Base-by-base conservation (phyloP, 257 asterid genomes). In the Mitragyna speciosa region DNA sequence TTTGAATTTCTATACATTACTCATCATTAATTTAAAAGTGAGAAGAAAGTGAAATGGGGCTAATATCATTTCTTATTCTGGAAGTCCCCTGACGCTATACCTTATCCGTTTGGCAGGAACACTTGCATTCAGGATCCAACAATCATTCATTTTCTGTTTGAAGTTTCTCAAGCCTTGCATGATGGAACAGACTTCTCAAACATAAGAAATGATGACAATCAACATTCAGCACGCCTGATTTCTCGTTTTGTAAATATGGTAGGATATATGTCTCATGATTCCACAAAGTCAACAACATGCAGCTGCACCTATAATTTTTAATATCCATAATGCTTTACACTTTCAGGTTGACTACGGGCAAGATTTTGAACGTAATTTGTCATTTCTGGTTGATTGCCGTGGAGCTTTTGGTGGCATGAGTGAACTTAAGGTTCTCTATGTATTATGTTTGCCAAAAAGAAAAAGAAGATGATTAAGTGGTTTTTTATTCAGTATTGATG, bases 111-210 rank as follows among this genome's bases (percentile, higher is more conserved):
- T 75, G 72, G 79, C 83, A 92, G 97, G 84, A 84, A 87, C 78
- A 83, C 87, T 80, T 82, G 78, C 78, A 87, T 92, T 72, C 87
- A 78, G 81, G 97, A 94, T 81, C 91, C 91, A 51, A 79, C 87
- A 1, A 73, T 86, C 82, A 91, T 94, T 87, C 93, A 89, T 86
- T 87, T 92, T 73, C 88, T 94, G 75, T 87, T 86, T 82, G 96
- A 92, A 88, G 90, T 91, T 85, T 92, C 97, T 81, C 97, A 90
- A 87, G 85, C 91, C 85, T 87, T 94, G 82, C 89, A 88, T 84
- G 93, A 94, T 84, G 86, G 88, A 69, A 71, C 89, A 66, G 94
- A 94, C 83, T 87, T 87, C 86, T 87, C 89, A 82, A 90, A 83
- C 82, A 82, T 87, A 87, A 90, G 87, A 82, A 90, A 88, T 83